Percentiles rank a stretch among this genome's conserved stretches.
Conservation (phyloP, 1,284 basidiomycete species). For the Amanita bisporigera region DNA sequence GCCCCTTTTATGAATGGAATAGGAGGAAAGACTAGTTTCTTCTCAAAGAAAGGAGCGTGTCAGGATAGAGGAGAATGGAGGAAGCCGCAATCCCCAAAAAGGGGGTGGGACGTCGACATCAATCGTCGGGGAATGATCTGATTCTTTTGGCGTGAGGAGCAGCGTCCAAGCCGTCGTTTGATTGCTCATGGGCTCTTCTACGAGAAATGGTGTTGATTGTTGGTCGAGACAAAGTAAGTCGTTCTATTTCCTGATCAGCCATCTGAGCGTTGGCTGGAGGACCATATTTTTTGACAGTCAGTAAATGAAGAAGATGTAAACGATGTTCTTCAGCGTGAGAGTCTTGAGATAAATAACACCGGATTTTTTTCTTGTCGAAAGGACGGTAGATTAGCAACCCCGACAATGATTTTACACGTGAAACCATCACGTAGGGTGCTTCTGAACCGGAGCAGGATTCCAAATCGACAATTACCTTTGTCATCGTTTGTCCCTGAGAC, state of each 20-base stretch:
- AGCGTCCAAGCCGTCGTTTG: too few relatives aligned
- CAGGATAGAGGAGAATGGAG: too few relatives aligned
- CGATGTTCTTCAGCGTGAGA: slow-evolving; percentile 13
- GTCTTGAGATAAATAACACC: slow-evolving; percentile 29
- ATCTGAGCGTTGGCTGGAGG: not conserved
- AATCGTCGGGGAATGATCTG: too few relatives aligned
- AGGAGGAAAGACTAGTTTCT: too few relatives aligned
- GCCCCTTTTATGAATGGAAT: too few relatives aligned
- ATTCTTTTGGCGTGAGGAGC: too few relatives aligned
- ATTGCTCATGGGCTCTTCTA: too few relatives aligned
- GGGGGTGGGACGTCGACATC: too few relatives aligned
- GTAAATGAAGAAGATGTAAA: not conserved
- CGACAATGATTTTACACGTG: slow-evolving; percentile 28
- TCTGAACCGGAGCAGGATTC: slow-evolving; percentile 30
- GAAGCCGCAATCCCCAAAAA: too few relatives aligned
- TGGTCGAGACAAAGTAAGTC: too few relatives aligned
- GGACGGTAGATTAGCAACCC: slow-evolving; percentile 33
- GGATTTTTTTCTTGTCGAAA: slow-evolving; percentile 26
- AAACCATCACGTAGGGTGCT: slow-evolving; percentile 42
- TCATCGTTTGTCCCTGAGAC: slow-evolving; percentile 35
- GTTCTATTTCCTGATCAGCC: not conserved
- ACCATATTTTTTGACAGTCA: not conserved
- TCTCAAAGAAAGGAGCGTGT: too few relatives aligned
- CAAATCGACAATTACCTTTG: slow-evolving; percentile 35
- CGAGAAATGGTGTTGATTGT: not conserved